Evolutionary conservation across 306 rosid genomes (phyloP).

Genomic region (Fagus crenata): DNA sequence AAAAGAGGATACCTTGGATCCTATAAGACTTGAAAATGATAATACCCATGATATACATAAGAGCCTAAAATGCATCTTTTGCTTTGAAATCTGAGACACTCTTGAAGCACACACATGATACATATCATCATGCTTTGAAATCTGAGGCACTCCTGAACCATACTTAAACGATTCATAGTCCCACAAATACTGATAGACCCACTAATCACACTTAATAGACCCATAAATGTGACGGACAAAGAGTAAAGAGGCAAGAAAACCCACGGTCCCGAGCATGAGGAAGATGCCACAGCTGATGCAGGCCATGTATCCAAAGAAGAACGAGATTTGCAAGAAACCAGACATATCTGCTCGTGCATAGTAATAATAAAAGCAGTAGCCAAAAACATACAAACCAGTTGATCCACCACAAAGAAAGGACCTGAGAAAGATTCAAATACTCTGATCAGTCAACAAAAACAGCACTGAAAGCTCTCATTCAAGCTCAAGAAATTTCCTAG

Average conservation of each 20-base stretch:
- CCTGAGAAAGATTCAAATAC: conserved; percentile 37
- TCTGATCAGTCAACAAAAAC: conserved; percentile 17
- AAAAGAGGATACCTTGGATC: too few species aligned
- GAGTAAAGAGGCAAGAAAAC: conserved; percentile 83
- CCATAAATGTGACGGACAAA: conserved; percentile 94
- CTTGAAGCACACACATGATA: too few species aligned
- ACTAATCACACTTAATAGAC: conserved; percentile 95
- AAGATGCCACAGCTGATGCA: conserved; percentile 98
- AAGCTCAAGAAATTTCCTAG: background rate
- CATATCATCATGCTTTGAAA: too few species aligned
- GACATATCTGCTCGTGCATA: conserved; percentile 88
- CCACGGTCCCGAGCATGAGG: conserved; percentile 91
- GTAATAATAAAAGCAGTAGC: conserved; percentile 92
- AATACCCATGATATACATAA: too few species aligned
- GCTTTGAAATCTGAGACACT: too few species aligned
- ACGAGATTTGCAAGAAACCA: conserved; percentile 92
- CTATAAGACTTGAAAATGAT: too few species aligned
- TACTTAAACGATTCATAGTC: too few species aligned
- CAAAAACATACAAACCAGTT: conserved; percentile 88
- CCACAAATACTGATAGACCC: too few species aligned
- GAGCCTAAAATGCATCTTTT: too few species aligned
- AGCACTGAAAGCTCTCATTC: background rate
- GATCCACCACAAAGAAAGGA: conserved; percentile 97
- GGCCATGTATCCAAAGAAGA: conserved; percentile 98
- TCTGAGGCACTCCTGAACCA: too few species aligned